phyloP scores from a whole-genome alignment of 1,139 yeast genomes.

The Petasospora rhodanensis region DNA sequence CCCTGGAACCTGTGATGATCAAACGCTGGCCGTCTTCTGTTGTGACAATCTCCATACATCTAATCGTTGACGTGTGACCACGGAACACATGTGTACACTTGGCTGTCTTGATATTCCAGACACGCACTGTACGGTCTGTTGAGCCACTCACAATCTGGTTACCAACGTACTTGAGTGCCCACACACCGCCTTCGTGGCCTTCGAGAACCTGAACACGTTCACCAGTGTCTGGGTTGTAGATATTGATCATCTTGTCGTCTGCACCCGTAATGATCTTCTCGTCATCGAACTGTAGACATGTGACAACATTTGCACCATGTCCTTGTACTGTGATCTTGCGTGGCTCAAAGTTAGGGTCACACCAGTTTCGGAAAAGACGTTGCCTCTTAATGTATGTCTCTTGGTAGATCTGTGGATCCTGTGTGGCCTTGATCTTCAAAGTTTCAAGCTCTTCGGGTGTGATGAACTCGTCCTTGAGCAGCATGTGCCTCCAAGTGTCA shows the following conservation, averaged over 20 bases:
- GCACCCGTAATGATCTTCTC: conserved; percentile 91
- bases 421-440: conserved; percentile 11
- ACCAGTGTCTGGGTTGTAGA: conserved; percentile 78
- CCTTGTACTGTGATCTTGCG: conserved; percentile 66
- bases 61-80: conserved; percentile 89
- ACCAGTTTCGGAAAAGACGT: conserved; percentile 75
- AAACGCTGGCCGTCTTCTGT: conserved; percentile 61
- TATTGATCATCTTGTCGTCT: conserved; percentile 77
- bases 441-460: conserved; percentile 26
- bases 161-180: conserved; percentile 93
- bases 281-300: conserved; percentile 91
- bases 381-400: conserved; percentile 40
- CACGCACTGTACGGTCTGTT: conserved; percentile 85
- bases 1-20: conserved; percentile 86
- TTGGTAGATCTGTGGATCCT: conserved; percentile 12
- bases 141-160: conserved; percentile 79
- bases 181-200: conserved; percentile 97
- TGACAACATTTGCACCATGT: conserved; percentile 78
- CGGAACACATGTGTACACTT: conserved; percentile 79
- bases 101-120: conserved; percentile 80
- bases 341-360: conserved; percentile 69
- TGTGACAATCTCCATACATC: conserved; percentile 81
- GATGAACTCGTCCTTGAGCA: conserved; percentile 51
- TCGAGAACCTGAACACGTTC: conserved; percentile 57
- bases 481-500: conserved; percentile 53